Percentiles rank a stretch among this genome's conserved stretches.
These are phyloP conservation scores for Diplodia seriata DNA, from an alignment of 2,329 filamentous ascomycete genomes.

Conservation along the genomic window DNA sequence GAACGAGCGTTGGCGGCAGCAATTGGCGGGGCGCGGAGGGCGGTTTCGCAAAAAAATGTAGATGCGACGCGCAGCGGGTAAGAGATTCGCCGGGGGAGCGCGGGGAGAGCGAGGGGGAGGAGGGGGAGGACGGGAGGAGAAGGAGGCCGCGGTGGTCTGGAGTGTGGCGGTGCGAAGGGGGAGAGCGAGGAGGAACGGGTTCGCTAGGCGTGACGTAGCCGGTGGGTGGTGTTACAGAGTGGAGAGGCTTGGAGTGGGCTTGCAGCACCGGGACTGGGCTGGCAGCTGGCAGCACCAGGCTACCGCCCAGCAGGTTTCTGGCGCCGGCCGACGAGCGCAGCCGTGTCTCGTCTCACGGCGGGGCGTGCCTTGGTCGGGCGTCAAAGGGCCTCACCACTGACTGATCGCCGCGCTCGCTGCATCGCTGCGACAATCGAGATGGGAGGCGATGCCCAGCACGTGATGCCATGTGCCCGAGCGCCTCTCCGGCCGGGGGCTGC, in stretches of 20 bases:
- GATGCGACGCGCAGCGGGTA: conserved; percentile 18
- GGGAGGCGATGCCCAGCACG: background rate
- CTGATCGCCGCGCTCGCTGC: conserved; percentile 21
- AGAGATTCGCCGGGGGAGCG: conserved; percentile 18
- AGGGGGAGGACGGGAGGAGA: background rate
- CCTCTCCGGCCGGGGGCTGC: background rate
- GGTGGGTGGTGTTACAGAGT: conserved; percentile 25
- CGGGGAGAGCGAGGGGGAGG: conserved; percentile 7
- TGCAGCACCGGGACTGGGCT: background rate
- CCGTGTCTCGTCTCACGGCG: conserved; percentile 16
- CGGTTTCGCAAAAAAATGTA: background rate
- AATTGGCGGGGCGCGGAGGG: conserved; percentile 20
- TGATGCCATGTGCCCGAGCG: background rate
- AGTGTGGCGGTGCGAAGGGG: conserved; percentile 28
- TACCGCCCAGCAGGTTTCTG: conserved; percentile 1
- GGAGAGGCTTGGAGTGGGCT: conserved; percentile 22
- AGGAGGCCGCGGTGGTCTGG: background rate
- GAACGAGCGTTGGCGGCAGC: conserved; percentile 6
- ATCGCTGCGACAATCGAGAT: conserved; percentile 14
- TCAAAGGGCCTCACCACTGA: conserved; percentile 22
- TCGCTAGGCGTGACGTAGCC: conserved; percentile 27
- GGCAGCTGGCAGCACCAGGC: background rate
- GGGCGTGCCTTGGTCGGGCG: conserved; percentile 11
- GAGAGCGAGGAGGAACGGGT: background rate
- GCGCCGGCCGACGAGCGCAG: conserved; percentile 18